Percentiles rank a stretch among this genome's conserved stretches.
Evolutionary conservation across 257 asterid genomes (phyloP).

Genomic region (Solanum commersonii): DNA sequence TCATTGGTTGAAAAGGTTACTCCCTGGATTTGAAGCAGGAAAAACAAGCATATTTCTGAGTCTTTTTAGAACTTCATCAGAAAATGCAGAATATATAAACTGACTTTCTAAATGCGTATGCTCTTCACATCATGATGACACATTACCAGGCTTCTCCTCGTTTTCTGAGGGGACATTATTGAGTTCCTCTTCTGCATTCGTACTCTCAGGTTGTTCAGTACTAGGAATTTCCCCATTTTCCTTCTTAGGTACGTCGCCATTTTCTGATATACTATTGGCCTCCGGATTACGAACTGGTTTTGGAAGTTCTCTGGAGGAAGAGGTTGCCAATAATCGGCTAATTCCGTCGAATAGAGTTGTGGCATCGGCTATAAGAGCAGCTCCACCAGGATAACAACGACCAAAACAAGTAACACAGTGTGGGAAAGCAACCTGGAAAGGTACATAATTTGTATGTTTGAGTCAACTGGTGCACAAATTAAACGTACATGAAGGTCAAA

Average conservation of each 20-base stretch:
- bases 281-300: slow-evolving; percentile 39
- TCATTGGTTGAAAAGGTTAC: background rate
- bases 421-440: slow-evolving; percentile 69
- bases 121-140: background rate
- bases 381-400: slow-evolving; percentile 87
- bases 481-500: background rate
- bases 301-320: slow-evolving; percentile 55
- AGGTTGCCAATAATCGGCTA: slow-evolving; percentile 43
- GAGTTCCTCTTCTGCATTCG: slow-evolving; percentile 24
- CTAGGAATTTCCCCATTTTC: slow-evolving; percentile 42
- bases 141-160: slow-evolving; percentile 20
- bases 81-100: background rate
- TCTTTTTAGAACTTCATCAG: background rate
- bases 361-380: slow-evolving; percentile 59
- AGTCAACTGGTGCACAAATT: background rate
- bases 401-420: slow-evolving; percentile 70
- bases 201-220: slow-evolving; percentile 35
- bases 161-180: slow-evolving; percentile 8
- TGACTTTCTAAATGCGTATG: background rate
- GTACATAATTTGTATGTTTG: background rate
- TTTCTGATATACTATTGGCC: slow-evolving; percentile 36
- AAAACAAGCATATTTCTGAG: background rate
- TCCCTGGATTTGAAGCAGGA: background rate
- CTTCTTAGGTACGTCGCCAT: slow-evolving; percentile 38
- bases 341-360: slow-evolving; percentile 65